phyloP scores from a whole-genome alignment of 2,329 filamentous ascomycete genomes.

The Penicillium sp. region DNA sequence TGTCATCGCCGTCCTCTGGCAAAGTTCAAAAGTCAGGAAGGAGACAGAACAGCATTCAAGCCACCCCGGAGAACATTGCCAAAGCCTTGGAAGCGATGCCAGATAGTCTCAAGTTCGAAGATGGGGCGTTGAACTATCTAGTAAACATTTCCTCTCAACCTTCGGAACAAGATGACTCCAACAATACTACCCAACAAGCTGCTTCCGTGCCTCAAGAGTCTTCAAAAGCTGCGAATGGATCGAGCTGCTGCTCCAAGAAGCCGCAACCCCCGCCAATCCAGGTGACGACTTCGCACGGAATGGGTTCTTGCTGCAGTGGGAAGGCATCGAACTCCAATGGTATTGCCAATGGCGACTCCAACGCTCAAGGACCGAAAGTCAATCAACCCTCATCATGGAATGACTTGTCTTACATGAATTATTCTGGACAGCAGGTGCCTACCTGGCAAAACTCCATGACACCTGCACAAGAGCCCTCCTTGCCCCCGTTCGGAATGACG shows the following conservation, averaged over 20 bases:
- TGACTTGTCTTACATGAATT: constrained; percentile 19
- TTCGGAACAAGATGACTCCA: constrained; percentile 6
- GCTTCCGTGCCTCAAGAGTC: background rate
- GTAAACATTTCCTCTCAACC: constrained; percentile 16
- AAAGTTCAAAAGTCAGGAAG: constrained; percentile 41
- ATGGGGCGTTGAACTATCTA: constrained; percentile 14
- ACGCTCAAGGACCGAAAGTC: constrained; percentile 1
- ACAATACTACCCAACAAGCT: background rate
- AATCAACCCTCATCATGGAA: constrained; percentile 16
- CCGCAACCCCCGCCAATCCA: constrained; percentile 6
- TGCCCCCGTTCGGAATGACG: constrained; percentile 21
- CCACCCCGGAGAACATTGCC: constrained; percentile 37
- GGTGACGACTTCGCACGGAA: constrained; percentile 10
- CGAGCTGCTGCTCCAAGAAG: constrained; percentile 31
- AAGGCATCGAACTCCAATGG: constrained; percentile 8
- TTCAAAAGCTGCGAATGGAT: background rate
- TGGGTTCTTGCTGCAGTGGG: constrained; percentile 35
- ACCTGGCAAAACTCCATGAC: constrained; percentile 27
- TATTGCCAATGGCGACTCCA: background rate
- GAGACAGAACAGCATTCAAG: constrained; percentile 37
- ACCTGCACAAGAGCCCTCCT: constrained; percentile 16
- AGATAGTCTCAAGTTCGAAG: constrained; percentile 26
- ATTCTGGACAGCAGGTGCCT: constrained; percentile 18
- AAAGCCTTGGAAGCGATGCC: constrained; percentile 37
- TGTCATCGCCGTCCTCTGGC: constrained; percentile 30